These are phyloP conservation scores for Furculomyces boomerangus DNA, from an alignment of 371 early-diverging fungal genomes.

Conservation along the genomic window DNA sequence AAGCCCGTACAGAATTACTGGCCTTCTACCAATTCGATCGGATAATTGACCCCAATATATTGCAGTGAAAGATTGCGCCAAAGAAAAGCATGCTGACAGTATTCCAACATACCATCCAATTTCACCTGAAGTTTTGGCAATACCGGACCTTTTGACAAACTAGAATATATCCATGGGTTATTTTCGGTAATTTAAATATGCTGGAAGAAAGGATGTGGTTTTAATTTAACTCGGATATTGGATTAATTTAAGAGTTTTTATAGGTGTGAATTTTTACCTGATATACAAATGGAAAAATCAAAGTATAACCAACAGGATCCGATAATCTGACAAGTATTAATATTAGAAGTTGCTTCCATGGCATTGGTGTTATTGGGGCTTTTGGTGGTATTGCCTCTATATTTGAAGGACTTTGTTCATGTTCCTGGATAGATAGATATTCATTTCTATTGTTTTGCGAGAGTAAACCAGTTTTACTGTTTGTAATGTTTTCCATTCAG, in stretches of 20 bases:
- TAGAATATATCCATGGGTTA: too few relatives aligned
- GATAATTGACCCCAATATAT: conserved; percentile 44
- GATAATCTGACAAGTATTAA: conserved; percentile 15
- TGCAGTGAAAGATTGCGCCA: conserved; percentile 37
- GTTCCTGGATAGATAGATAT: too few relatives aligned
- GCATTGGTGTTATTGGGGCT: conserved; percentile 17
- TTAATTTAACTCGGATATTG: too few relatives aligned
- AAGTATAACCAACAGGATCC: conserved; percentile 20
- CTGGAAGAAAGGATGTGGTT: too few relatives aligned
- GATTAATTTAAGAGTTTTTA: too few relatives aligned
- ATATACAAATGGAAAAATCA: conserved; percentile 25
- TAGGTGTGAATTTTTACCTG: too few relatives aligned
- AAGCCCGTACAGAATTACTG: conserved; percentile 63
- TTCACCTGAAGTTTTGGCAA: conserved; percentile 31
- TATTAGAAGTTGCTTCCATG: conserved; percentile 13
- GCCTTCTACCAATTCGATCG: conserved; percentile 61
- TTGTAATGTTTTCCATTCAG: too few relatives aligned
- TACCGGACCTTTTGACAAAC: conserved; percentile 38
- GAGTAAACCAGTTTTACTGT: too few relatives aligned
- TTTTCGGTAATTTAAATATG: too few relatives aligned
- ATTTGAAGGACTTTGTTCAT: too few relatives aligned
- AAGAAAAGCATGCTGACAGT: conserved; percentile 38
- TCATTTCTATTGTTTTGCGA: too few relatives aligned
- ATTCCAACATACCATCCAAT: conserved; percentile 46
- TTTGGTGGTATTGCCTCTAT: too few relatives aligned